Conservation (phyloP, 192 early-diverging fungal species). For the Entomortierella parvispora region DNA sequence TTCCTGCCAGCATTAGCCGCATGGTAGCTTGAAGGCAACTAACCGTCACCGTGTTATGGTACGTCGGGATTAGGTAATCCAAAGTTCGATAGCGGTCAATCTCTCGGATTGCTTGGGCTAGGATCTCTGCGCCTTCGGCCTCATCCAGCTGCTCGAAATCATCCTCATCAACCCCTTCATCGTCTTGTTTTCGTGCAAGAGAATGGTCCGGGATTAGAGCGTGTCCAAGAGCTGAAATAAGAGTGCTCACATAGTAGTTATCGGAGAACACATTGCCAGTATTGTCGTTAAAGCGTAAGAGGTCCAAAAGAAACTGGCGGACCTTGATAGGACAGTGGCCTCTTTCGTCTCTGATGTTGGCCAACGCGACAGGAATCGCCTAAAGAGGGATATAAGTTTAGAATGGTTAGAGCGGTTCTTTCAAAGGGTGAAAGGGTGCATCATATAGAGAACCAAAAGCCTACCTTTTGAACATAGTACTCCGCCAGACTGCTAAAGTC, state of each 20-base stretch:
- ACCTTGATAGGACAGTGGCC: slow-evolving; percentile 70
- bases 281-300: slow-evolving; percentile 95
- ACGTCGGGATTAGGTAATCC: slow-evolving; percentile 87
- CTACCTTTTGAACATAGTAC: slow-evolving; percentile 89
- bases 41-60: slow-evolving; percentile 86
- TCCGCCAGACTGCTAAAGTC: slow-evolving; percentile 88
- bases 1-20: slow-evolving; percentile 72
- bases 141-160: slow-evolving; percentile 50
- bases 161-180: slow-evolving; percentile 52
- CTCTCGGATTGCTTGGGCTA: slow-evolving; percentile 70
- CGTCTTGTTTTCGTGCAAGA: slow-evolving; percentile 1
- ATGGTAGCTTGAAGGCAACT: slow-evolving; percentile 78
- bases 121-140: slow-evolving; percentile 57
- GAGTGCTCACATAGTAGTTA: slow-evolving; percentile 75
- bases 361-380: slow-evolving; percentile 78
- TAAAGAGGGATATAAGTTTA: slow-evolving; percentile 5
- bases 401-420: not conserved
- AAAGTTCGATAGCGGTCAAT: slow-evolving; percentile 81
- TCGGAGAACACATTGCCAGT: slow-evolving; percentile 88
- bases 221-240: slow-evolving; percentile 80
- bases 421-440: too few species aligned
- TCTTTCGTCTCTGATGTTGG: slow-evolving; percentile 70
- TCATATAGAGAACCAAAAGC: too few species aligned
- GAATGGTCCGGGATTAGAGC: slow-evolving; percentile 62
- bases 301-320: slow-evolving; percentile 74